Evolutionary conservation across 2,329 filamentous ascomycete species (phyloP), one percentile per base, ranked within the genome.

Genomic region (Rugonectria rugulosa): DNA sequence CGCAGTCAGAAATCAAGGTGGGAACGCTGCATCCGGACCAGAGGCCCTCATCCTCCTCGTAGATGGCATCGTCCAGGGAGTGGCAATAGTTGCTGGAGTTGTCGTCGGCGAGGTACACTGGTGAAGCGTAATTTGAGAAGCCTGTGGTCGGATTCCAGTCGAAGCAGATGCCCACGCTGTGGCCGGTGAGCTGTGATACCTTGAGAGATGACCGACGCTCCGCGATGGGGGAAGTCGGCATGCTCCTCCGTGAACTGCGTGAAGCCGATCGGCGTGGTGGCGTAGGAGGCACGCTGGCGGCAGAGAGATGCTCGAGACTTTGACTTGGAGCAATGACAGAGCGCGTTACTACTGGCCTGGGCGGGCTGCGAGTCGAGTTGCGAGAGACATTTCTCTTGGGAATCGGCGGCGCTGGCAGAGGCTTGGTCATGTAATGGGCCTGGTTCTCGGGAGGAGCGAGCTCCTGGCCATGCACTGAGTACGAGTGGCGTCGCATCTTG

Each of bases 101-200:
- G 47, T 68, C 63, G 40, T 68, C 63, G 23, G 43, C 54, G 7
- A 65, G 57, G 3, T 57, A 49, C 26, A 58, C 53, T 15, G 56
- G 61, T 3, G 59, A 66, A 12, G 62, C 47, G 20, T 56, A 61
- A 7, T 62, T 61, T 12, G 58, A 68, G 45, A 62, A 55, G 14
- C 48, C 53, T 3, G 26, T 51, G 10, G 27, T 32, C 19, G 27
- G 44, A 20, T 37, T 48, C 57, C 62, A 66, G 40, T 68, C 65
- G 12, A 56, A 37, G 15, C 41, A 42, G 15, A 70, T 56, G 41
- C 70, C 68, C n/a, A 78, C 38, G 34, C 76, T 73, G 23, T 74
- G 67, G 2, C 77, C 78, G 5, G 69, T 79, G 12, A 80, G 69
- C 60, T 78, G 75, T 27, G 72, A 69, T 36, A 79, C 68, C 65